phyloP scores from a whole-genome alignment of 805 yeast genomes.

The Tetrapisispora nanseiensis region DNA sequence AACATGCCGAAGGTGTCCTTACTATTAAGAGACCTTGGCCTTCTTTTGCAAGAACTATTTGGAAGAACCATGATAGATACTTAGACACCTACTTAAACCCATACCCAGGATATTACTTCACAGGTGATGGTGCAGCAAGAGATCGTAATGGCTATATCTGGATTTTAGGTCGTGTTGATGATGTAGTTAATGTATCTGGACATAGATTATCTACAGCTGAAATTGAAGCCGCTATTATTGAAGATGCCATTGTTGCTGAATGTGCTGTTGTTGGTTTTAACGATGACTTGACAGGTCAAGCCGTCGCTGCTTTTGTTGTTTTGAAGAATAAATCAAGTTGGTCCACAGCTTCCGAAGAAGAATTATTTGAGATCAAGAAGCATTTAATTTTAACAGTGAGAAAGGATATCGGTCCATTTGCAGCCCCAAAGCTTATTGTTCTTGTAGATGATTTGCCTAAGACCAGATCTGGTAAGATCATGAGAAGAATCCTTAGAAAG shows the following conservation, averaged over 20 bases:
- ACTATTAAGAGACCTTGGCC: slow-evolving; percentile 74
- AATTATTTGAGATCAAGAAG: slow-evolving; percentile 45
- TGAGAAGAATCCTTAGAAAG: slow-evolving; percentile 79
- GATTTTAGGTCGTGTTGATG: slow-evolving; percentile 82
- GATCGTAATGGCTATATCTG: slow-evolving; percentile 78
- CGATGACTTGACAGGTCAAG: slow-evolving; percentile 80
- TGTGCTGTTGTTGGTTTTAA: slow-evolving; percentile 77
- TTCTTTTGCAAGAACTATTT: slow-evolving; percentile 73
- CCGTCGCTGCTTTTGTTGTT: slow-evolving; percentile 74
- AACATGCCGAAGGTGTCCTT: slow-evolving; percentile 72
- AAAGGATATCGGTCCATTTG: slow-evolving; percentile 77
- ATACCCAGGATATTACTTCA: slow-evolving; percentile 72
- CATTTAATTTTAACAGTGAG: slow-evolving; percentile 62
- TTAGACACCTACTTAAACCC: slow-evolving; percentile 77
- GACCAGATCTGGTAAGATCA: slow-evolving; percentile 79
- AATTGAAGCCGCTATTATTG: slow-evolving; percentile 73
- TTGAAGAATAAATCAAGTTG: slow-evolving; percentile 43
- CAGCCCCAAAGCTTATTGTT: slow-evolving; percentile 69
- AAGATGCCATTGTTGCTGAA: slow-evolving; percentile 61
- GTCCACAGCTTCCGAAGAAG: slow-evolving; percentile 31
- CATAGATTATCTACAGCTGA: slow-evolving; percentile 85
- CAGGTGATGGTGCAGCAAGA: slow-evolving; percentile 87
- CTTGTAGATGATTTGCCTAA: slow-evolving; percentile 72
- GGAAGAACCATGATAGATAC: slow-evolving; percentile 65
- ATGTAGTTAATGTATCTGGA: slow-evolving; percentile 80